Base-by-base conservation (phyloP, 345 rosid species). In the thale cress (Arabidopsis thaliana) region DNA sequence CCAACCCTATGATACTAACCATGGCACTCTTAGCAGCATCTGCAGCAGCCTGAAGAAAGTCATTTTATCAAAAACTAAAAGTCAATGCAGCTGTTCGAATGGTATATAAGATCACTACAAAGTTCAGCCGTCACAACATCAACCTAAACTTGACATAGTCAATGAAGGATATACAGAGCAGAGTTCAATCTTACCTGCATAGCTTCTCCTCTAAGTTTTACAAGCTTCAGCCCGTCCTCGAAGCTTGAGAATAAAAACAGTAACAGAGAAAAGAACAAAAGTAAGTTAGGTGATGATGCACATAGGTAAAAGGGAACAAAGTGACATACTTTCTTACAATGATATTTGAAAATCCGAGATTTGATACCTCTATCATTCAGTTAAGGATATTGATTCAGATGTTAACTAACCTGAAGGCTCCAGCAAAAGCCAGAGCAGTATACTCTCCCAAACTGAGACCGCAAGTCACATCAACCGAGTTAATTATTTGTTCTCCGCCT, bases 371-470 rank as follows among this genome's bases (percentile, higher is more conserved):
- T 22, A 71, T 14, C 13, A 34, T 36, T 59, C 30, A 24, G 1
- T 8, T 1, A 32, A 32, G 9, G 44, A 42, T 44, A 53, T 28
- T 14, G 11, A 23, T 34, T 68, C 1, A 24, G 62, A 50, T n/a
- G 1, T 40, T 28, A 28, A 55, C 82, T 72, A 71, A 90, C 98
- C 96, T 93, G 87, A 96, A 89, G 77, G 96, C 96, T 75, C 89
- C 98, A 68, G 98, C 88, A 84, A 95, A 96, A 41, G 99, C 94
- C 9, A 96, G 84, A 58, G 99, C 98, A 72, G 98, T 89, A 73
- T 96, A 96, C 82, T 95, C 99, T 72, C 99, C 99, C 72, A 96
- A 85, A 84, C 98, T 96, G 42, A 96, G 93, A 46, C 99, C 99
- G 64, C 98, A 92, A 8, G 97, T 90, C 53, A 93, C 96, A 84